A percentile compares a stretch with the other conserved stretches of the same genome.
Evolutionary conservation across 352 stramenopile species (phyloP).

Genomic region (Phytophthora vignae): DNA sequence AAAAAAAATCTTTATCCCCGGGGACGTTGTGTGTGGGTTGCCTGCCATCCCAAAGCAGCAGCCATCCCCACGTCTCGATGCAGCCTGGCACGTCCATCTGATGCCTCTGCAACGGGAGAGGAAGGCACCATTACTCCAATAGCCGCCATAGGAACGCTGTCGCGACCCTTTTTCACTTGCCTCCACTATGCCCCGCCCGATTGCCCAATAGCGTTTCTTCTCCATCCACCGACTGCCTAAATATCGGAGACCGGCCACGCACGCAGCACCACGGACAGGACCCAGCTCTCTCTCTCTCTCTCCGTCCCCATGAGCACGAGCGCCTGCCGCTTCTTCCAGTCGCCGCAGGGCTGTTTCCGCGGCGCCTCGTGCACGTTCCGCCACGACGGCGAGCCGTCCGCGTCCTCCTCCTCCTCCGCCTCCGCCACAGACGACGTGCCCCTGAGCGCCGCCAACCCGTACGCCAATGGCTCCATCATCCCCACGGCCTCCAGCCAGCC

Average conservation of each 20-base stretch:
- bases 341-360: slow-evolving; percentile 72
- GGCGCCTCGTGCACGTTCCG: slow-evolving; percentile 72
- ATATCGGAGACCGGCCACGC: no score
- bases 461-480: slow-evolving; percentile 36
- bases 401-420: slow-evolving; percentile 3
- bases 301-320: slow-evolving; percentile 22
- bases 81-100: background rate
- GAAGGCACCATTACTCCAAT: background rate
- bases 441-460: slow-evolving; percentile 50
- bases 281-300: no score
- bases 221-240: background rate
- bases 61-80: no score
- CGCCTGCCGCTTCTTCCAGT: slow-evolving; percentile 80
- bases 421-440: slow-evolving; percentile 9
- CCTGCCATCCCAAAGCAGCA: no score
- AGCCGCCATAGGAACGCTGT: background rate
- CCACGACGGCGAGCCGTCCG: slow-evolving; percentile 40
- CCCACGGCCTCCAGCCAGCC: slow-evolving; percentile 4
- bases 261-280: no score
- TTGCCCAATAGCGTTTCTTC: slow-evolving; percentile 3
- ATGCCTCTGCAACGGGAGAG: no score
- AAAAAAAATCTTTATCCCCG: no score
- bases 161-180: background rate
- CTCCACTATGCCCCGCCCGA: background rate
- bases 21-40: no score